Percentiles rank a stretch among this genome's conserved stretches.
These are phyloP conservation scores for Solanum corneliomulleri DNA, from an alignment of 257 asterid species.

Conservation along the genomic window DNA sequence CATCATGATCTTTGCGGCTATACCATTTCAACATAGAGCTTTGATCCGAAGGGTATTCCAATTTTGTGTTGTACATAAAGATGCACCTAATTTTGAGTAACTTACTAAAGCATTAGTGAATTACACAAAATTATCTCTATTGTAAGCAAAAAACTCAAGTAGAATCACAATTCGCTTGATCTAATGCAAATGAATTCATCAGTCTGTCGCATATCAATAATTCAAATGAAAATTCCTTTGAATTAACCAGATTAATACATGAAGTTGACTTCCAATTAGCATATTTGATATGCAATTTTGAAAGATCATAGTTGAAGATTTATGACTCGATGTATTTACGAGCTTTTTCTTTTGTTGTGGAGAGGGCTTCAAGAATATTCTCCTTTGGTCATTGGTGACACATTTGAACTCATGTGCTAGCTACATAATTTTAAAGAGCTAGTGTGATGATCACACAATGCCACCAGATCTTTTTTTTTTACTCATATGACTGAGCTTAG, in stretches of 20 bases:
- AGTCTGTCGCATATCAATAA: not conserved
- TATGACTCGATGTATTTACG: not conserved
- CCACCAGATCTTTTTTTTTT: not conserved
- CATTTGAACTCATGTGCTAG: not conserved
- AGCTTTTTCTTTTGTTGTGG: not conserved
- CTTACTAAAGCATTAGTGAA: not conserved
- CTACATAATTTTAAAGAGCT: not conserved
- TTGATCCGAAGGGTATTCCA: not conserved
- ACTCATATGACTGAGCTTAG: not conserved
- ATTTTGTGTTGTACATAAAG: not conserved
- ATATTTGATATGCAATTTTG: not conserved
- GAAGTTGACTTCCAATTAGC: not conserved
- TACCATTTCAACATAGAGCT: not conserved
- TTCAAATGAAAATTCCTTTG: not conserved
- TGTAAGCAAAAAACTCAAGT: not conserved
- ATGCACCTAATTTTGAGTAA: not conserved
- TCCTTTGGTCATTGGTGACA: not conserved
- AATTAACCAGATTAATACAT: no score
- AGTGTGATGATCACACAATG: not conserved
- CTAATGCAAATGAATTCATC: not conserved
- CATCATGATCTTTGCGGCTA: not conserved
- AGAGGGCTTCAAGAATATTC: not conserved
- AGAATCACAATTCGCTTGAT: not conserved
- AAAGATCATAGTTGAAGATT: not conserved
- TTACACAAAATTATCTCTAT: no score